Evolutionary conservation across 208 protist species (phyloP).

Genomic region (Acanthamoeba sp.): DNA sequence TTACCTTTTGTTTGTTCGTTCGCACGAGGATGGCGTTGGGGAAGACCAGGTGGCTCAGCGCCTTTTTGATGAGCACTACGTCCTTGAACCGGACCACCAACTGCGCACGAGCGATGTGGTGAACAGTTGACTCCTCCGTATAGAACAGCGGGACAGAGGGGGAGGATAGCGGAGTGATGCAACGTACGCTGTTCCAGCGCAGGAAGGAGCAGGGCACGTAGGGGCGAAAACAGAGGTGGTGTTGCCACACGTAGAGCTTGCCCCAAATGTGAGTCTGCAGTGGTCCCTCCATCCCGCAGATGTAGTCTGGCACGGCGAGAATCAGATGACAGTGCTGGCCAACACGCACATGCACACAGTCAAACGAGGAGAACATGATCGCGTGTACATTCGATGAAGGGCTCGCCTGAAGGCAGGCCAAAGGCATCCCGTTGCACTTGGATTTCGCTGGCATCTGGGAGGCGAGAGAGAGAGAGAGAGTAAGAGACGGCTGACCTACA

Average conservation of each 20-base stretch:
- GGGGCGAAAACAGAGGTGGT: constrained; percentile 49
- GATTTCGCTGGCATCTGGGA: constrained; percentile 29
- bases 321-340: neutral
- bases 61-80: constrained; percentile 29
- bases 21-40: neutral
- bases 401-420: constrained; percentile 5
- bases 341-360: too few species aligned
- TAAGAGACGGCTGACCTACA: neutral
- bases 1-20: constrained; percentile 4
- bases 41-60: constrained; percentile 17
- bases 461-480: neutral
- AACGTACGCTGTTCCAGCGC: constrained; percentile 10
- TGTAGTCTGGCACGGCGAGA: neutral
- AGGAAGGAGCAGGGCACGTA: constrained; percentile 34
- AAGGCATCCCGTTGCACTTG: neutral
- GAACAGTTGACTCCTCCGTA: neutral
- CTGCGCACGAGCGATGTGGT: neutral
- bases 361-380: neutral
- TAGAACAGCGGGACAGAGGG: too few species aligned
- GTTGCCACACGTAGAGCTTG: constrained; percentile 58
- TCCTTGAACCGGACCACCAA: constrained; percentile 36
- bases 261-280: constrained; percentile 9
- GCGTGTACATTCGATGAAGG: constrained; percentile 47
- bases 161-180: too few species aligned
- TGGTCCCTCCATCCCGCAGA: constrained; percentile 8